Conservation (phyloP, 768 basidiomycete genomes). For the Termitomyces sp. region DNA sequence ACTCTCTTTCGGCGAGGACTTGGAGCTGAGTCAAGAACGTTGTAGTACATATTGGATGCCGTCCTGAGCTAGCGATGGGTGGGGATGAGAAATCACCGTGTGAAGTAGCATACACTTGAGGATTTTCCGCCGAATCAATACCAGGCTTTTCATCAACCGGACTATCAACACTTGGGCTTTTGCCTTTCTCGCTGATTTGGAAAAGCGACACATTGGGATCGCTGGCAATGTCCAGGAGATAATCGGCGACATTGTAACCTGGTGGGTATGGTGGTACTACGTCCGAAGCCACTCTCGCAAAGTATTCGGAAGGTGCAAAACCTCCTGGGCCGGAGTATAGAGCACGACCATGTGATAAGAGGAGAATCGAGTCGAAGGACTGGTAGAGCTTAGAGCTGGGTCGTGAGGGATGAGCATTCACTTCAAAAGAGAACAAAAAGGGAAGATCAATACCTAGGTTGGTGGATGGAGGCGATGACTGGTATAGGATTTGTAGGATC, state of each 20-base stretch:
- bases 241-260: conserved; percentile 92
- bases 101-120: conserved; percentile 1
- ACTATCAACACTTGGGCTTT: background rate
- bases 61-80: conserved; percentile 9
- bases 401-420: background rate
- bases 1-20: conserved; percentile 78
- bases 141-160: background rate
- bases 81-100: background rate
- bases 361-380: conserved; percentile 75
- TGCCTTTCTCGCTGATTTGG: conserved; percentile 19
- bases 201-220: conserved; percentile 51
- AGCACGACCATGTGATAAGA: conserved; percentile 73
- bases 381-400: conserved; percentile 78
- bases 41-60: conserved; percentile 47
- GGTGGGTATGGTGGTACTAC: conserved; percentile 53
- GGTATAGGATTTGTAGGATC: conserved; percentile 67
- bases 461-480: conserved; percentile 85
- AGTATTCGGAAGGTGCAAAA: conserved; percentile 64
- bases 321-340: conserved; percentile 80
- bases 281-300: conserved; percentile 41
- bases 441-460: conserved; percentile 56
- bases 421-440: background rate
- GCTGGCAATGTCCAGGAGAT: conserved; percentile 84
- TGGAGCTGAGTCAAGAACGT: conserved; percentile 90
- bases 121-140: conserved; percentile 3